A percentile compares a stretch with the other conserved stretches of the same genome.
phyloP scores from a whole-genome alignment of 2,329 filamentous ascomycete genomes.

The Fusarium sp. region DNA sequence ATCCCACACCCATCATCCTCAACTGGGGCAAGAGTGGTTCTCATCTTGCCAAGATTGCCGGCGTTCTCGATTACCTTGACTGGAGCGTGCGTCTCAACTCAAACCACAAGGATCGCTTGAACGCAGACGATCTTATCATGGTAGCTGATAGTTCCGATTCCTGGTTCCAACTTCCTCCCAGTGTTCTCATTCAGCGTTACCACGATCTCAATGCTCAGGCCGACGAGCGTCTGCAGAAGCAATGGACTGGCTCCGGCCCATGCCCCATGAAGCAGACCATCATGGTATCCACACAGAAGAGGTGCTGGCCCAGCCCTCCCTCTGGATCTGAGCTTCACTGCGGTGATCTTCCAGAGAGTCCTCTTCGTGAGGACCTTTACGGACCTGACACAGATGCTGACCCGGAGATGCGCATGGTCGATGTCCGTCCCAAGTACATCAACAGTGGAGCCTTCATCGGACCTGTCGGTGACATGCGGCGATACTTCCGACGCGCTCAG shows the following conservation, averaged over 20 bases:
- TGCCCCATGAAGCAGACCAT: constrained; percentile 43
- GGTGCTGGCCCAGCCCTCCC: constrained; percentile 32
- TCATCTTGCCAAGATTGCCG: constrained; percentile 46
- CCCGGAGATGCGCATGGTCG: constrained; percentile 14
- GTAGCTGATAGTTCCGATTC: constrained; percentile 45
- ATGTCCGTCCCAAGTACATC: constrained; percentile 42
- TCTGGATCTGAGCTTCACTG: constrained; percentile 36
- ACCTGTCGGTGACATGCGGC: constrained; percentile 41
- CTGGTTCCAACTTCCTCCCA: constrained; percentile 48
- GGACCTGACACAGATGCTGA: constrained; percentile 34
- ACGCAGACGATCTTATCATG: constrained; percentile 44
- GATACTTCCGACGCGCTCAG: constrained; percentile 39
- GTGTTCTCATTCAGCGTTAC: constrained; percentile 45
- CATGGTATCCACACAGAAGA: constrained; percentile 39
- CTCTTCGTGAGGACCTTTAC: constrained; percentile 39
- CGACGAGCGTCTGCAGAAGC: constrained; percentile 24
- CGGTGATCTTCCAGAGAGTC: constrained; percentile 24
- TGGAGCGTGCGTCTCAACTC: constrained; percentile 9
- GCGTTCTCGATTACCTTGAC: constrained; percentile 45
- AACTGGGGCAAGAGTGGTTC: constrained; percentile 44
- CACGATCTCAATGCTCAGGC: constrained; percentile 34
- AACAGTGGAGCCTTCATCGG: constrained; percentile 48
- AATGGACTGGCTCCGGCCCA: constrained; percentile 16
- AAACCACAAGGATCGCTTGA: constrained; percentile 18
- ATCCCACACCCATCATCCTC: constrained; percentile 45